Evolutionary conservation across 257 asterid species (phyloP), one percentile per base, ranked within the genome.

Genomic region (Fraxinus americana): DNA sequence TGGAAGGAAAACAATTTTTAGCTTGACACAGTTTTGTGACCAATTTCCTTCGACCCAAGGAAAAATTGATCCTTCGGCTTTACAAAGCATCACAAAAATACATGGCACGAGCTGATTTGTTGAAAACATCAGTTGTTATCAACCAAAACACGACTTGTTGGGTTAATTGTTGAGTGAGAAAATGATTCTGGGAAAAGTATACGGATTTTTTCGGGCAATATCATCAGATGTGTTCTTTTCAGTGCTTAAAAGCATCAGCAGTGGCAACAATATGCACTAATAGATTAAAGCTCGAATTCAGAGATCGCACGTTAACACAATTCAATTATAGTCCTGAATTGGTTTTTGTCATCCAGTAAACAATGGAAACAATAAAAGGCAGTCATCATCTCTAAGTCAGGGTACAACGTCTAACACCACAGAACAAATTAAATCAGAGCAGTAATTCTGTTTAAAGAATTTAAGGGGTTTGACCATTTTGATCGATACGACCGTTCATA

Each of bases 401-500:
- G 43, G 17, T 43, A 43, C 50, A 43, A 43, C 52, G 52, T 43
- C 17, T 2, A 16, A 17, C 67, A 61, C 67, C 30, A 9, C 2
- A 2, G 13, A 23, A 61, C 34, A 61, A 48, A 82, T 29, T 34
- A 7, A n/a, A 27, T 8, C 1, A 2, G 32, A 2, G 16, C 17
- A 39, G 21, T 21, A 32, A 25, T n/a, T 25, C 34, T 10, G 8
- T 8, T 1, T 1, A 36, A 34, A 21, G 63, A 30, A 59, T 67
- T 79, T 78, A 85, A 29, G 23, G 17, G 63, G 14, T 43, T 0
- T 36, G 82, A 32, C 27, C 50, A 43, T 66, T 52, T 10, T 73
- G 38, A 65, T 57, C 10, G 3, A 72, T 50, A 43, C 48, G 81
- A 50, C 82, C 87, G 36, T 80, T 80, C 50, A 66, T 39, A 68